Percentiles rank a stretch among this genome's conserved stretches.
Evolutionary conservation across 441 rosid species (phyloP).

Genomic region (Euphorbia schlechtendalii): DNA sequence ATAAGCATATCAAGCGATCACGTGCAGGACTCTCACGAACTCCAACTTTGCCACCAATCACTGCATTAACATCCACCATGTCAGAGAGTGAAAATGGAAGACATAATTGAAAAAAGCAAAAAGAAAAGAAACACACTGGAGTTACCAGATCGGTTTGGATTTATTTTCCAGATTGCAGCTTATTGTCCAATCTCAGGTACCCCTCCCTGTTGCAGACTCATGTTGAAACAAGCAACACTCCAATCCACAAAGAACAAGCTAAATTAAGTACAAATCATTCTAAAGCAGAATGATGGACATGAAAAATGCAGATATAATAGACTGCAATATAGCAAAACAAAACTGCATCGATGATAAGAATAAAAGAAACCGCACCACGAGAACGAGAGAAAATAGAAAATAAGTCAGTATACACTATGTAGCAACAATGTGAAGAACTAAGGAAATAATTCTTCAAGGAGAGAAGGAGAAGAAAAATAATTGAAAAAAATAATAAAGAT

Average conservation of each 20-base stretch:
- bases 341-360: background rate
- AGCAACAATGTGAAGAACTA: background rate
- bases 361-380: background rate
- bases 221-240: constrained; percentile 34
- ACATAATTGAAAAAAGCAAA: background rate
- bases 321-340: background rate
- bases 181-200: constrained; percentile 53
- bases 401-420: too few relatives aligned
- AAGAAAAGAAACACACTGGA: too few relatives aligned
- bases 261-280: constrained; percentile 13
- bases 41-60: too few relatives aligned
- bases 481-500: background rate
- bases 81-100: constrained; percentile 15
- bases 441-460: background rate
- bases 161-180: constrained; percentile 52
- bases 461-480: background rate
- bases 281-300: background rate
- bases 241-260: too few relatives aligned
- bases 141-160: constrained; percentile 32
- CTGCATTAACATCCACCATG: constrained; percentile 29
- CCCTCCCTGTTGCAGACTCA: constrained; percentile 66
- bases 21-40: too few relatives aligned
- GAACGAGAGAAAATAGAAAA: too few relatives aligned
- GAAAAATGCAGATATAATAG: background rate
- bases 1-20: constrained; percentile 44